Evolutionary conservation across 371 early-diverging fungal genomes (phyloP), one percentile per base, ranked within the genome.

Genomic region (Gilbertella persicaria): DNA sequence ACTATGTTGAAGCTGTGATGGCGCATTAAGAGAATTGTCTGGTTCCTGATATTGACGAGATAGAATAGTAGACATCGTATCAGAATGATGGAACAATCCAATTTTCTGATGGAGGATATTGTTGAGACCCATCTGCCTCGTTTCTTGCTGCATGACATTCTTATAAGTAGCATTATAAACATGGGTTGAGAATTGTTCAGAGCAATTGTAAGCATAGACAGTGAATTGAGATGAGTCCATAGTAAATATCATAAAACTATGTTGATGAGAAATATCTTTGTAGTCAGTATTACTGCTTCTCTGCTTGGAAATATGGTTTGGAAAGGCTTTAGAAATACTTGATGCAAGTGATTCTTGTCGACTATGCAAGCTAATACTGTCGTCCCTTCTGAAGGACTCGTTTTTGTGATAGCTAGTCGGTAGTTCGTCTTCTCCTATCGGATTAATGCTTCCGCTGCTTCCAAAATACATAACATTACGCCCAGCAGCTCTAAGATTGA

Each of bases 191-290:
- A 84, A 64, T 0, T 55, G 24, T 10, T 79, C 75, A 5, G 83
- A 69, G 74, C 86, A 86, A 58, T 91, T 93, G 65, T 90, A 90
- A 0, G 89, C 82, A 41, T 79, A 88, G 0, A 78, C 64, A 4
- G 78, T 74, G 5, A 90, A 59, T 5, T 62, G 54, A 28, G 62
- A 70, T 5, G 75, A 71, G 37, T 84, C 79, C 24, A 88, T 64
- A 0, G 69, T 59, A 44, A 89, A 76, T 1, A 85, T 43, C 4
- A 87, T 50, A 54, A 90, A 88, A 26, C 80, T 80, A 39, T 75
- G 79, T 5, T 61, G 65, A 44, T 67, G 63, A 0, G 54, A 25
- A 3, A 26, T 37, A 46, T 53, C 67, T 37, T 59, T 53, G 25
- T 45, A 55, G 3, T 53, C 50, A 12, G n/a, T 43, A 20, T 19